A percentile compares a stretch with the other conserved stretches of the same genome.
These are phyloP conservation scores for Simplicillium aogashimaense DNA, from an alignment of 2,329 filamentous ascomycete genomes.

Conservation along the genomic window DNA sequence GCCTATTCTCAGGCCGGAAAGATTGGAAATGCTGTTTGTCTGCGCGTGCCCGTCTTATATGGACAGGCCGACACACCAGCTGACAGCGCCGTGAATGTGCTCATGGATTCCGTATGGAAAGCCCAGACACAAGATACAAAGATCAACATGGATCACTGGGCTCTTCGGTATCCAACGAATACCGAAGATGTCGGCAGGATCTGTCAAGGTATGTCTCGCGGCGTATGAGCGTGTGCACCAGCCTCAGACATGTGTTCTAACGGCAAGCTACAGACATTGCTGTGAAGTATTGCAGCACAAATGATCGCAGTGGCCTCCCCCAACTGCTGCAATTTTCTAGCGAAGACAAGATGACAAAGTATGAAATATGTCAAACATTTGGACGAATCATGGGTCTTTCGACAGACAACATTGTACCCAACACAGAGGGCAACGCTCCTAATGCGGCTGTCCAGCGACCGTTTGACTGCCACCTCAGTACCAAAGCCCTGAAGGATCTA, in stretches of 20 bases:
- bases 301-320: conserved; percentile 47
- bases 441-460: conserved; percentile 66
- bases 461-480: conserved; percentile 83
- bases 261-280: conserved; percentile 47
- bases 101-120: conserved; percentile 70
- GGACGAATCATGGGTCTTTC: conserved; percentile 71
- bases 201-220: conserved; percentile 45
- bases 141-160: conserved; percentile 80
- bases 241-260: background rate
- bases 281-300: conserved; percentile 50
- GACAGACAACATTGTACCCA: conserved; percentile 56
- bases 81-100: conserved; percentile 75
- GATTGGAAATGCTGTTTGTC: conserved; percentile 51
- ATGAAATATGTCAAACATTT: conserved; percentile 73
- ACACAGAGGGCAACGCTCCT: conserved; percentile 62
- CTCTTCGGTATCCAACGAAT: conserved; percentile 76
- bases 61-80: conserved; percentile 59
- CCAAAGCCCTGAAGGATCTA: conserved; percentile 58
- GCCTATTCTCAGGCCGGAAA: conserved; percentile 39
- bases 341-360: conserved; percentile 81
- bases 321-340: conserved; percentile 74
- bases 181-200: conserved; percentile 80
- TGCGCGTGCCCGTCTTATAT: conserved; percentile 79
- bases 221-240: background rate
- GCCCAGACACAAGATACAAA: conserved; percentile 52